Percentiles rank a stretch among this genome's conserved stretches.
Conservation (phyloP, 768 basidiomycete genomes). For the Galerina sulciceps region DNA sequence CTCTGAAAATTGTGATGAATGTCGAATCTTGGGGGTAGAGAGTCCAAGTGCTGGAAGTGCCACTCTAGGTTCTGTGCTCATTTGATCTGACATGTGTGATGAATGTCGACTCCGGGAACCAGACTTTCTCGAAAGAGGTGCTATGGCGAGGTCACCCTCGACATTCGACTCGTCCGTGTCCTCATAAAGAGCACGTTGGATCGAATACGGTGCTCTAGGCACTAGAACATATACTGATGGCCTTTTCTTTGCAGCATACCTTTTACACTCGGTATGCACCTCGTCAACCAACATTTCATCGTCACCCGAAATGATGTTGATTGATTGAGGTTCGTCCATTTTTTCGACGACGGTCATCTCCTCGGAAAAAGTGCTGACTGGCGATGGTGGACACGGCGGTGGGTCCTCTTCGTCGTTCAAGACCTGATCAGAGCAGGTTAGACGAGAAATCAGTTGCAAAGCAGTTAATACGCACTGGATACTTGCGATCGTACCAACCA, state of each 20-base stretch:
- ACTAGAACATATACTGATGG: conserved; percentile 10
- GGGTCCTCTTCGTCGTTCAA: neutral
- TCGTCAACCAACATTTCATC: neutral
- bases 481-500: conserved; percentile 66
- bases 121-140: neutral
- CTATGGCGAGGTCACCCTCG: neutral
- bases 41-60: no score
- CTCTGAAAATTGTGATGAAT: no score
- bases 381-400: no score
- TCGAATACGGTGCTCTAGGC: conserved; percentile 12
- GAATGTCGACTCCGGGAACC: no score
- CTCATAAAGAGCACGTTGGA: neutral
- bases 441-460: neutral
- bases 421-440: neutral
- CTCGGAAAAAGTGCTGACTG: no score
- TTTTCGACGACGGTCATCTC: no score
- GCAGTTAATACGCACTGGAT: neutral
- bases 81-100: neutral
- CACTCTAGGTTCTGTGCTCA: no score
- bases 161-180: neutral
- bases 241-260: conserved; percentile 3
- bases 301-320: neutral
- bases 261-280: neutral
- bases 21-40: no score
- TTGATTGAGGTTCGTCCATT: no score